Base-by-base conservation (phyloP, 345 rosid species). In the Rubroshorea leprosula region DNA sequence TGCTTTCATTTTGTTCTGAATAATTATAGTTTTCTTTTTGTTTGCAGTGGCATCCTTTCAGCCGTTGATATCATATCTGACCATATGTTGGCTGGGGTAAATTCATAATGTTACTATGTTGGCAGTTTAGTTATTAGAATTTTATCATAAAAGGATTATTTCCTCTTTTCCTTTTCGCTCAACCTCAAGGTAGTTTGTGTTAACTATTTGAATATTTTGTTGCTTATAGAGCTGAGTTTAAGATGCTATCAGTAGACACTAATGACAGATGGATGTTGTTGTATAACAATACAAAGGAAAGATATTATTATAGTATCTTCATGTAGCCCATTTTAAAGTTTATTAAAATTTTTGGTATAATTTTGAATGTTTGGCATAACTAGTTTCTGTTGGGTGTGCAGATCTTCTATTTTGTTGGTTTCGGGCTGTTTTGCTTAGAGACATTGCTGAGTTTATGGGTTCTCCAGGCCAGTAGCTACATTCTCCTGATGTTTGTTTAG, bases 371-470 rank as follows among this genome's bases (percentile, higher is more conserved):
- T 35, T 35, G 41, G 41, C 7, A 35, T 35, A 6, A 35, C 7
- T 13, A 35, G 41, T 8, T 20, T 0, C 19, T 41, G 70, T 58
- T 47, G 31, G 19, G 41, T 58, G 2, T 66, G 79, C 95, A 90
- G 97, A 84, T 94, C 55, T 94, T 94, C 76, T 94, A 81, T 81
- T 74, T 90, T 44, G 66, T 94, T 63, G 99, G 99, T 20, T 87
- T 90, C 19, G 97, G 79, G 60, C 74, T 94, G 61, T 94, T 94
- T 67, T 86, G 95, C 80, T 71, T 90, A 57, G 99, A 94, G 74
- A 69, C 90, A 9, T 78, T 94, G 57, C 76, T 94, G 55, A 94
- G 99, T 76, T 71, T 94, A 63, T 94, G 97, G 97, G 99, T 94
- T 67, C 80, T 94, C 62, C 99, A 94, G 95, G 99, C 87, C 57